phyloP scores from a whole-genome alignment of 768 basidiomycete genomes.

The Boletus pseudopeckii region DNA sequence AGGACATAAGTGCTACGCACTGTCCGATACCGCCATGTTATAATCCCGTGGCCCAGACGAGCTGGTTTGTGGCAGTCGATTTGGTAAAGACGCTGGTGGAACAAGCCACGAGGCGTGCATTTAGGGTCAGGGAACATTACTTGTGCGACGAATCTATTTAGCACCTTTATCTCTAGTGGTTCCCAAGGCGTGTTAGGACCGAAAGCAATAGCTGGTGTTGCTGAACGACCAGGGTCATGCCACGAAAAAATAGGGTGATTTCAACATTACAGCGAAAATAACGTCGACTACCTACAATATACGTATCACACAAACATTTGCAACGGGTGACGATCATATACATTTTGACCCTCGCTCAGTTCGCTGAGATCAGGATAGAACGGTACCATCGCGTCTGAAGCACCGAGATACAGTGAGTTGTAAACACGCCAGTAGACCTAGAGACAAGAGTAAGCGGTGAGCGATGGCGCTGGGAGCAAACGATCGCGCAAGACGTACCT shows the following conservation, averaged over 20 bases:
- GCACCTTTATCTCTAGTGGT: background rate
- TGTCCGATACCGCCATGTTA: background rate
- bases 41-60: background rate
- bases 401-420: slow-evolving; percentile 90
- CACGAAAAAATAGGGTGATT: too few species aligned
- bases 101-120: too few species aligned
- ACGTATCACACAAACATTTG: slow-evolving; percentile 71
- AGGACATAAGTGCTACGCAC: background rate
- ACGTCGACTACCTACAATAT: slow-evolving; percentile 1
- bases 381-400: slow-evolving; percentile 87
- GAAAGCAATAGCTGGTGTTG: too few species aligned
- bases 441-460: slow-evolving; percentile 2
- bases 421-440: slow-evolving; percentile 92
- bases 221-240: too few species aligned
- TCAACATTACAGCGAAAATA: slow-evolving; percentile 5
- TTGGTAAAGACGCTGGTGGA: background rate
- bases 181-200: too few species aligned
- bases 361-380: slow-evolving; percentile 93
- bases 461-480: background rate
- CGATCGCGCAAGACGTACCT: slow-evolving; percentile 49
- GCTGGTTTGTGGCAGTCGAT: background rate
- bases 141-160: too few species aligned
- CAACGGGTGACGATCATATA: slow-evolving; percentile 80
- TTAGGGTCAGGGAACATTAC: too few species aligned
- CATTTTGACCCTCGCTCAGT: slow-evolving; percentile 86